Percentiles rank a stretch among this genome's conserved stretches.
phyloP scores from a whole-genome alignment of 352 stramenopile species.

The Phytopythium helicoides region DNA sequence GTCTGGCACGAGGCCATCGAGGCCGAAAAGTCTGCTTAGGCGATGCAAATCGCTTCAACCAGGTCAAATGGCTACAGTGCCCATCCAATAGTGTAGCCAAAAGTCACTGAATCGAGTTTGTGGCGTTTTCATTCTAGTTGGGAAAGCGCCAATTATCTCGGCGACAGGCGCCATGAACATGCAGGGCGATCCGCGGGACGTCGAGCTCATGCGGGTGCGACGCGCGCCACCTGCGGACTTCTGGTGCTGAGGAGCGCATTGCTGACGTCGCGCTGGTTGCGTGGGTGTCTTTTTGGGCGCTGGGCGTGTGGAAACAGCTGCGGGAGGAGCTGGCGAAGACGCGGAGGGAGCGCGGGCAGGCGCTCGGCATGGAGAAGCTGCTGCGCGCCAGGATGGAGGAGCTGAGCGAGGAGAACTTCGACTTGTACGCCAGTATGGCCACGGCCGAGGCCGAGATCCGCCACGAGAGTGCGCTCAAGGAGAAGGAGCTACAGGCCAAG shows the following conservation, averaged over 20 bases:
- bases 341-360: conserved; percentile 51
- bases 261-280: neutral
- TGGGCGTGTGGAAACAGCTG: conserved; percentile 9
- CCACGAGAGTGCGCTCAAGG: conserved; percentile 36
- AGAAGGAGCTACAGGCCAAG: conserved; percentile 38
- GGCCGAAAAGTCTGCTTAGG: neutral
- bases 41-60: too few species aligned
- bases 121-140: too few species aligned
- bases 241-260: neutral
- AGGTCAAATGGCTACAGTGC: neutral
- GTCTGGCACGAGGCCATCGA: conserved; percentile 19
- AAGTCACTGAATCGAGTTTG: neutral
- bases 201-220: conserved; percentile 6
- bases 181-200: conserved; percentile 3
- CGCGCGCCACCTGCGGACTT: neutral
- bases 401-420: conserved; percentile 60
- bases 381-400: conserved; percentile 42
- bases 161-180: neutral
- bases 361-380: conserved; percentile 53
- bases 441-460: conserved; percentile 50
- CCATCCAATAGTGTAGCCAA: neutral
- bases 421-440: conserved; percentile 50
- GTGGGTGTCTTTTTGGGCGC: neutral
- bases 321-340: conserved; percentile 33
- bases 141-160: too few species aligned